phyloP scores from a whole-genome alignment of 345 rosid genomes.

The Hypericum androsaemum region DNA sequence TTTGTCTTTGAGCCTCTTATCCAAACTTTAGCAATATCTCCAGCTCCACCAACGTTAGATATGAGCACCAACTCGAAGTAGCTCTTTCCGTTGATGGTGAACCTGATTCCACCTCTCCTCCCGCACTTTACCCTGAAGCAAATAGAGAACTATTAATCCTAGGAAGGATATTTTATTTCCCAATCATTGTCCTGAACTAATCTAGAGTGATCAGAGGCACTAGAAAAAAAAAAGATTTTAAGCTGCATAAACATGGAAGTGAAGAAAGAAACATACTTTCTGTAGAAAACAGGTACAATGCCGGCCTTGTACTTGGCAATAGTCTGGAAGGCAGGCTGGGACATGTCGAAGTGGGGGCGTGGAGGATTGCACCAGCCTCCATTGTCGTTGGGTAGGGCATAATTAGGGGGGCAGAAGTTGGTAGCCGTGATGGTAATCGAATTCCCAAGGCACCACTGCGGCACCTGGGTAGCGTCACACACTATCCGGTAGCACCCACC shows the following conservation, averaged over 20 bases:
- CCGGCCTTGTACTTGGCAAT: constrained; percentile 19
- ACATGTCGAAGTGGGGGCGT: constrained; percentile 18
- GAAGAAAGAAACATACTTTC: too few relatives aligned
- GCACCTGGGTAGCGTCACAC: constrained; percentile 11
- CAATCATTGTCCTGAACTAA: too few relatives aligned
- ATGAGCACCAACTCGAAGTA: constrained; percentile 65
- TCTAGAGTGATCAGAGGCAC: too few relatives aligned
- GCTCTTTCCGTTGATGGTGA: constrained; percentile 52
- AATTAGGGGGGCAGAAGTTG: constrained; percentile 25
- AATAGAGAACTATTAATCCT: background rate
- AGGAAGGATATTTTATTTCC: too few relatives aligned
- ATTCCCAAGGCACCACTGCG: constrained; percentile 21
- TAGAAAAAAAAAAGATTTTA: background rate
- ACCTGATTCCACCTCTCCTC: constrained; percentile 63
- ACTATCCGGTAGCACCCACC: constrained; percentile 21
- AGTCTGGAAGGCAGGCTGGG: constrained; percentile 19
- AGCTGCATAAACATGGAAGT: too few relatives aligned
- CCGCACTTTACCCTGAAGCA: constrained; percentile 43
- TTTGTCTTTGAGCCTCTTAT: constrained; percentile 47
- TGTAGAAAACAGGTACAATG: constrained; percentile 17
- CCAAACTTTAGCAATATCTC: constrained; percentile 44
- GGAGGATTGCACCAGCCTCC: constrained; percentile 31
- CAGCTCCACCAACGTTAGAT: constrained; percentile 58
- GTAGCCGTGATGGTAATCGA: constrained; percentile 19
- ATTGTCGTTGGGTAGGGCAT: constrained; percentile 16